These are phyloP conservation scores for Metschnikowia proteae DNA, from an alignment of 805 yeast genomes.

Conservation along the genomic window DNA sequence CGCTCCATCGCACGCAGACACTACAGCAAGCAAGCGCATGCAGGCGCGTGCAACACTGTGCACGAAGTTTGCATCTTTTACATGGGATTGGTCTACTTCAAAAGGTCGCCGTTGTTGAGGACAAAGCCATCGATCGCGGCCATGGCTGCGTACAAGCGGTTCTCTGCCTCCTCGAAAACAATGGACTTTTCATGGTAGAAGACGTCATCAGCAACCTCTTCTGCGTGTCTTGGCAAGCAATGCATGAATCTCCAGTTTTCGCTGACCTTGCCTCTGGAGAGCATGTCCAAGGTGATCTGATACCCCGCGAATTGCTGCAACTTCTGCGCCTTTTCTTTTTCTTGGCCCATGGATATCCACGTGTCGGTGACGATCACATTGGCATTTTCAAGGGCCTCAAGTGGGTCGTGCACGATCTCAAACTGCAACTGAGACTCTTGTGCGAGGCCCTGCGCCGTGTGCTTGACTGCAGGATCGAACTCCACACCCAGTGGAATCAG, in stretches of 20 bases:
- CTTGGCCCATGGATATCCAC: slow-evolving; percentile 98
- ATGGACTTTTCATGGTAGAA: slow-evolving; percentile 76
- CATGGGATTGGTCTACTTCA: slow-evolving; percentile 4
- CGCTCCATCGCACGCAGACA: neutral
- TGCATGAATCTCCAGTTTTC: slow-evolving; percentile 90
- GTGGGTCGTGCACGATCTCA: slow-evolving; percentile 66
- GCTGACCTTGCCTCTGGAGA: slow-evolving; percentile 54
- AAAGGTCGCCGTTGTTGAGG: slow-evolving; percentile 41
- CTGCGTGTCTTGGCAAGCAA: slow-evolving; percentile 92
- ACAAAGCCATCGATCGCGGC: slow-evolving; percentile 90
- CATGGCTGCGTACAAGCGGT: slow-evolving; percentile 92
- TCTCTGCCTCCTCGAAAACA: slow-evolving; percentile 95
- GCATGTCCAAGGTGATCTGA: slow-evolving; percentile 72
- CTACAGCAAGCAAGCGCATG: neutral
- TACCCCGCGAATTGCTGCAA: slow-evolving; percentile 80
- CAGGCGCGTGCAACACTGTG: neutral
- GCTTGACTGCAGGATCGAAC: slow-evolving; percentile 52
- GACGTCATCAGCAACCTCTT: slow-evolving; percentile 91
- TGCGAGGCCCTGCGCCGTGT: slow-evolving; percentile 46
- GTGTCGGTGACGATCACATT: slow-evolving; percentile 92
- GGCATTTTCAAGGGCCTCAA: slow-evolving; percentile 67
- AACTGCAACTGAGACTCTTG: slow-evolving; percentile 41
- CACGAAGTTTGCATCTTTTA: neutral
- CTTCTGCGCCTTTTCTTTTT: slow-evolving; percentile 65
- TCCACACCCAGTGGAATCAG: slow-evolving; percentile 81